Conservation (phyloP, 768 basidiomycete genomes). For the Hydnum rufescens region DNA sequence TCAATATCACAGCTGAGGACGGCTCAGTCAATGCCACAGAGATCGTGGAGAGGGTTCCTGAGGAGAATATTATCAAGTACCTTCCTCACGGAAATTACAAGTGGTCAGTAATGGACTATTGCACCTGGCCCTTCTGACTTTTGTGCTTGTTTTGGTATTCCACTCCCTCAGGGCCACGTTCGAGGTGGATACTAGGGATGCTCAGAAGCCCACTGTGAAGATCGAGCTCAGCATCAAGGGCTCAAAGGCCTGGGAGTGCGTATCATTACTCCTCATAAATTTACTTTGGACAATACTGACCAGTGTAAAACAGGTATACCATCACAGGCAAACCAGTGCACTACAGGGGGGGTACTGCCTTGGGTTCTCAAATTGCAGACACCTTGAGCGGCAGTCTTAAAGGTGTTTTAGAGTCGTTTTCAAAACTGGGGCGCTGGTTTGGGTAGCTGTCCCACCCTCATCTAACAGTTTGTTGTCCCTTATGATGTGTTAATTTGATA, state of each 20-base stretch:
- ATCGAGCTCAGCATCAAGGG: conserved; percentile 46
- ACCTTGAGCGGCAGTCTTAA: conserved; percentile 26
- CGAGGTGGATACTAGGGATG: conserved; percentile 44
- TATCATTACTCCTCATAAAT: not conserved
- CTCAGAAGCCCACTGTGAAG: conserved; percentile 29
- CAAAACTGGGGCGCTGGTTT: too few species aligned
- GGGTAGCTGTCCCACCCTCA: too few species aligned
- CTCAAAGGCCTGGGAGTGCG: conserved; percentile 30
- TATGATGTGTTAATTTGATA: too few species aligned
- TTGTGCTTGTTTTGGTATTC: not conserved
- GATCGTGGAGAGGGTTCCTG: conserved; percentile 12
- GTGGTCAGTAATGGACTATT: conserved; percentile 26
- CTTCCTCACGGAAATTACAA: conserved; percentile 46
- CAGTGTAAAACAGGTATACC: conserved; percentile 22
- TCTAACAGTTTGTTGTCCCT: too few species aligned
- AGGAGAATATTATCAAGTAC: conserved; percentile 37
- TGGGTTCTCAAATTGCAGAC: conserved; percentile 28
- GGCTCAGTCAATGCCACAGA: conserved; percentile 4
- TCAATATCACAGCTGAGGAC: conserved; percentile 14
- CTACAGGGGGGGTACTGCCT: conserved; percentile 23
- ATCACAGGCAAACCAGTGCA: conserved; percentile 30
- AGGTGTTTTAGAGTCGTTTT: too few species aligned
- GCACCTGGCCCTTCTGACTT: not conserved
- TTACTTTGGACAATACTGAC: not conserved
- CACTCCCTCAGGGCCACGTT: conserved; percentile 33